phyloP scores from a whole-genome alignment of 179 eudicot species.

The Dionaea muscipula region DNA sequence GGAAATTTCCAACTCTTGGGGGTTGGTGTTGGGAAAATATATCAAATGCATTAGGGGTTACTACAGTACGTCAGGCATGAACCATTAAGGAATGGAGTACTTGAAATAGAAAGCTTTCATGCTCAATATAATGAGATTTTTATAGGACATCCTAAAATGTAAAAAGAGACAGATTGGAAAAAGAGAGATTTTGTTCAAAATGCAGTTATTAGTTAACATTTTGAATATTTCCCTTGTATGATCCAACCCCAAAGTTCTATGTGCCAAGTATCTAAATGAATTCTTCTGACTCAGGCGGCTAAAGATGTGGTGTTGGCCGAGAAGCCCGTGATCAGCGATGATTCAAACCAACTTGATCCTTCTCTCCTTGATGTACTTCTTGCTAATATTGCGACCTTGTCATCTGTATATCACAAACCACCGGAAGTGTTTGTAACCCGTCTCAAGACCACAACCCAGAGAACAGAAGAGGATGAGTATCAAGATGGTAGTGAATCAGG shows the following conservation, averaged over 20 bases:
- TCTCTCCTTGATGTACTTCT: constrained; percentile 96
- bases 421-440: constrained; percentile 89
- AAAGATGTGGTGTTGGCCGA: constrained; percentile 96
- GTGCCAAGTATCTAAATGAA: not conserved
- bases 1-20: too few relatives aligned
- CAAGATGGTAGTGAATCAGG: constrained; percentile 71
- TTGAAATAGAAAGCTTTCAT: too few relatives aligned
- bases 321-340: constrained; percentile 93
- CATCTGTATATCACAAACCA: constrained; percentile 95
- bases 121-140: too few relatives aligned
- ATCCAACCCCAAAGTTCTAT: not conserved
- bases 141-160: too few relatives aligned
- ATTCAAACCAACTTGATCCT: constrained; percentile 83
- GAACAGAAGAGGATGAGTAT: constrained; percentile 79
- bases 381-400: constrained; percentile 83
- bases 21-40: too few relatives aligned
- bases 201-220: too few relatives aligned
- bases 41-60: too few relatives aligned
- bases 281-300: constrained; percentile 51
- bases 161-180: too few relatives aligned
- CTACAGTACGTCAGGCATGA: too few relatives aligned
- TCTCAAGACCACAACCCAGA: constrained; percentile 60
- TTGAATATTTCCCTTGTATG: too few relatives aligned
- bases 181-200: too few relatives aligned
- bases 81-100: too few relatives aligned